Conservation (phyloP, 371 early-diverging fungal species). For the Phascolomyces articulosus region DNA sequence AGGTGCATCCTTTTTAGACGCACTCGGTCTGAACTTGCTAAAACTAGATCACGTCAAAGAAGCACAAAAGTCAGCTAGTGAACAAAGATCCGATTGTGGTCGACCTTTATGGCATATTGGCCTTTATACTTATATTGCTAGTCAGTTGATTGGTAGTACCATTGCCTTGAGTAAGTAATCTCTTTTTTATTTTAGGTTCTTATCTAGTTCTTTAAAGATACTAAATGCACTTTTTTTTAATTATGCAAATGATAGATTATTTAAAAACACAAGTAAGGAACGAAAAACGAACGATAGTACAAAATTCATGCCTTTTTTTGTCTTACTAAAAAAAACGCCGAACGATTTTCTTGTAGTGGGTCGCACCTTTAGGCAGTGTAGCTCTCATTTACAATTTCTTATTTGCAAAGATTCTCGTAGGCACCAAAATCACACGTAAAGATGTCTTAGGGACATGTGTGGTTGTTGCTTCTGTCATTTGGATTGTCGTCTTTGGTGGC, state of each 20-base stretch:
- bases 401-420: slow-evolving; percentile 71
- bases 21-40: slow-evolving; percentile 70
- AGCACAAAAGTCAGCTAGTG: slow-evolving; percentile 36
- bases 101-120: slow-evolving; percentile 74
- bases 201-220: background rate
- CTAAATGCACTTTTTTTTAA: background rate
- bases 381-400: slow-evolving; percentile 75
- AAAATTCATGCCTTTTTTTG: slow-evolving; percentile 12
- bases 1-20: slow-evolving; percentile 68
- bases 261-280: slow-evolving; percentile 63
- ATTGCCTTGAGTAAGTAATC: slow-evolving; percentile 62
- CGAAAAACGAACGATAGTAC: background rate
- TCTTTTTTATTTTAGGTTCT: background rate
- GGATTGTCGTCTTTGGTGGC: slow-evolving; percentile 73
- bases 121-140: slow-evolving; percentile 63
- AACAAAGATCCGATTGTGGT: slow-evolving; percentile 65
- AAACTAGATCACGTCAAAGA: slow-evolving; percentile 73
- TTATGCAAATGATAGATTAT: slow-evolving; percentile 51
- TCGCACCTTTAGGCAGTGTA: slow-evolving; percentile 72
- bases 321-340: slow-evolving; percentile 13
- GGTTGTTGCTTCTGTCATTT: slow-evolving; percentile 65
- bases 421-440: slow-evolving; percentile 63
- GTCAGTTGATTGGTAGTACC: slow-evolving; percentile 71
- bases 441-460: slow-evolving; percentile 72
- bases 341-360: slow-evolving; percentile 46